Conservation (phyloP, 2,329 filamentous ascomycete genomes). For the Didymella glomerata region DNA sequence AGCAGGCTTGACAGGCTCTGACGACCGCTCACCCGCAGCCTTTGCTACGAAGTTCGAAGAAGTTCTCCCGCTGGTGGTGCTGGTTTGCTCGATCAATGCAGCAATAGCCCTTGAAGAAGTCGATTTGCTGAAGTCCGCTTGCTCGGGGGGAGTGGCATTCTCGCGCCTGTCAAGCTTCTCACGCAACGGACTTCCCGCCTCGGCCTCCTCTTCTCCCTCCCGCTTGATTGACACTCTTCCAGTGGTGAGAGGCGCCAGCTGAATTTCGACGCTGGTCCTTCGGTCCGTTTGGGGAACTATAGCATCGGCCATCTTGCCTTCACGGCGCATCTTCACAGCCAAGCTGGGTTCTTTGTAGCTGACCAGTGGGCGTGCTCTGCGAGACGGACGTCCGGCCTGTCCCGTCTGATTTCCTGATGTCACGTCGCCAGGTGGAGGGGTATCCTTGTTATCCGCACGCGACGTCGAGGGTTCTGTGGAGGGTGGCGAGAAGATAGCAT, state of each 20-base stretch:
- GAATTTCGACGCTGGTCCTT: slow-evolving; percentile 40
- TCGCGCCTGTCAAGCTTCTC: slow-evolving; percentile 45
- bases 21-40: slow-evolving; percentile 8
- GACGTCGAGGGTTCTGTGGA: slow-evolving; percentile 54
- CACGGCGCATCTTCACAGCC: slow-evolving; percentile 59
- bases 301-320: slow-evolving; percentile 58
- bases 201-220: slow-evolving; percentile 42
- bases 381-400: slow-evolving; percentile 51
- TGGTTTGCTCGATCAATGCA: slow-evolving; percentile 44
- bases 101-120: slow-evolving; percentile 47
- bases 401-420: slow-evolving; percentile 45
- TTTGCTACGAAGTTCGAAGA: slow-evolving; percentile 9
- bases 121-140: slow-evolving; percentile 34
- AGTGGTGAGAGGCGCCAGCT: slow-evolving; percentile 30
- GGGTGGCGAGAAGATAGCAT: slow-evolving; percentile 55
- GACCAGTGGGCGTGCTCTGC: slow-evolving; percentile 57
- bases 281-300: slow-evolving; percentile 41
- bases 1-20: slow-evolving; percentile 15
- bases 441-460: slow-evolving; percentile 51
- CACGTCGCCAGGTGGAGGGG: slow-evolving; percentile 55
- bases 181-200: slow-evolving; percentile 47
- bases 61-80: slow-evolving; percentile 36
- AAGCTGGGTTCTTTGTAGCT: slow-evolving; percentile 61
- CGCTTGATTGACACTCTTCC: slow-evolving; percentile 39
- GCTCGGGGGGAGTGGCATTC: slow-evolving; percentile 25